Evolutionary conservation across 345 rosid genomes (phyloP).

Genomic region (Aethionema arabicum): DNA sequence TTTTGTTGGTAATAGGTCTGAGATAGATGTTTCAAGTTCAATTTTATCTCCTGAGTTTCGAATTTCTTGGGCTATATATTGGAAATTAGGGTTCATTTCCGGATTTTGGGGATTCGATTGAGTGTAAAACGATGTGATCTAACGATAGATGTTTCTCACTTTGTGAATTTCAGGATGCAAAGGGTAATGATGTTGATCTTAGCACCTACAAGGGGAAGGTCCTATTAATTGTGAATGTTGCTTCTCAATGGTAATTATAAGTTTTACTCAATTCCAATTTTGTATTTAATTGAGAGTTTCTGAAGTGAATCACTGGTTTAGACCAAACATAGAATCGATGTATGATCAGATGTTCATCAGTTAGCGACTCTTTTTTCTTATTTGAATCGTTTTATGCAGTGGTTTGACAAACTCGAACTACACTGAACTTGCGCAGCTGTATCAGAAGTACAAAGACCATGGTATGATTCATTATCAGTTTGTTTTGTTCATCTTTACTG

Average conservation of each 20-base stretch:
- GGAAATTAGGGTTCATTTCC: not conserved
- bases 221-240: slow-evolving; percentile 87
- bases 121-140: not conserved
- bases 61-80: slow-evolving; percentile 1
- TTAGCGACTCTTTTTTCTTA: slow-evolving; percentile 4
- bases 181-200: slow-evolving; percentile 72
- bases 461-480: slow-evolving; percentile 43
- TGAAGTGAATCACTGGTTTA: no score
- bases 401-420: slow-evolving; percentile 93
- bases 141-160: not conserved
- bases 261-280: not conserved
- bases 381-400: slow-evolving; percentile 45
- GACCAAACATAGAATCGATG: not conserved
- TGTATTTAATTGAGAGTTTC: not conserved
- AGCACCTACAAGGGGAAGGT: slow-evolving; percentile 73
- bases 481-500: slow-evolving; percentile 3
- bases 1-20: slow-evolving; percentile 3
- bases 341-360: not conserved
- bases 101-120: not conserved
- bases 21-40: not conserved
- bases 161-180: slow-evolving; percentile 62
- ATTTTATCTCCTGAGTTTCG: not conserved
- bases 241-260: slow-evolving; percentile 70
- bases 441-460: slow-evolving; percentile 77
- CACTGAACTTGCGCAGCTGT: slow-evolving; percentile 76